Base-by-base conservation (phyloP, 2,329 filamentous ascomycete species). In the Thelonectria blattea region DNA sequence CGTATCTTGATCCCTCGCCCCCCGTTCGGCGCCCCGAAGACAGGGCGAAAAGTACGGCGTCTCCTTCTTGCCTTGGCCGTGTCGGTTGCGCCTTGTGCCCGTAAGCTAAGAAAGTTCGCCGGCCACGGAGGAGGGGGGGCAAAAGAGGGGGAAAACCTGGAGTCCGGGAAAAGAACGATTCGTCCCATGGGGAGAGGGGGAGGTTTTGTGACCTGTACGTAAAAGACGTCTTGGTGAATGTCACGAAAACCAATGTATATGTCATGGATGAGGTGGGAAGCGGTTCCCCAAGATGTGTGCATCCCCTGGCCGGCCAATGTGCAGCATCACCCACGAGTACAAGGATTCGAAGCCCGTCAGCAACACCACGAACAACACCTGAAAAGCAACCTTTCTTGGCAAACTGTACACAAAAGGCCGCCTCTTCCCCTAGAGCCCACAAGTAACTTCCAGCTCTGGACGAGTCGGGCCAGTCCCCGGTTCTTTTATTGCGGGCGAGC, bases 171-270 rank as follows among this genome's bases (percentile, higher is more conserved):
- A 52, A 52, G 45, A 51, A 41, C 14, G 55, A 64, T 52, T 46
- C 65, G 58, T 69, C 67, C 67, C 65, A 65, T 53, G 67, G 67
- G 67, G 62, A 65, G 53, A 60, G 57, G 63, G 60, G 55, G 34
- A 39, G 27, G 27, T 8, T 30, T 30, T 9, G 8, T 24, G 4
- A 24, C 8, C 65, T 69, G 67, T 69, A 69, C 67, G 67, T 69
- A 69, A 67, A 52, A 59, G 39, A 47, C 51, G 24, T 47, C 57
- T 53, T 46, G 58, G 53, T 54, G 10, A 3, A 5, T 46, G 56
- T 50, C 18, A 41, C 17, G 51, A 18, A 45, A 34, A 12, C 47
- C 32, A 48, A 56, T 32, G 46, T 46, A 55, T 30, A 46, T 55
- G 57, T 55, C 57, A 55, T 51, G 18, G 22, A 20, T 4, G 6